Evolutionary conservation across 495 filamentous ascomycete species (phyloP), one percentile per base, ranked within the genome.

Genomic region (Polyplosphaeria fusca): DNA sequence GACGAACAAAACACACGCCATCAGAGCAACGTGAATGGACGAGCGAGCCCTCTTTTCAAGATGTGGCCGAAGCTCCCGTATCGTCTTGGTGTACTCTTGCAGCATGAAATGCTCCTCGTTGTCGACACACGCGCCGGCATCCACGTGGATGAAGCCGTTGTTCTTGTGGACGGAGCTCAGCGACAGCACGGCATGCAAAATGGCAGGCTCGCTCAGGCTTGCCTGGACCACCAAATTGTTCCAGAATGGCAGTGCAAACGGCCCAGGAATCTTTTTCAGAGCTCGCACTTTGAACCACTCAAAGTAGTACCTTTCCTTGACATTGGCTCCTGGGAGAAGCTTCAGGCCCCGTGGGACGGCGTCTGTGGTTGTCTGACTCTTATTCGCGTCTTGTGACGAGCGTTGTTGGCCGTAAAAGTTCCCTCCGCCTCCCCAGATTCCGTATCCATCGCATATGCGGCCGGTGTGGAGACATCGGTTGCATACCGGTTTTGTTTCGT

Each of bases 1-100:
- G 50, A 76, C 72, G 60, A 85, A 84, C 1, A 84, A 46, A 18
- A 81, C 61, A 60, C 83, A 86, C 11, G 78, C 71, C 39, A 80
- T 70, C 25, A 86, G 72, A 35, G 74, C 72, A 26, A 78, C 46
- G 5, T 55, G 68, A 13, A 49, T 32, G 2, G 69, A 64, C 4
- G 53, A 32, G 30, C 18, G 52, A 32, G 58, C 57, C n/a, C 46
- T 47, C 47, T 47, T 47, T 45, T 42, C 53, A 26, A 64, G 58
- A 47, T 66, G 60, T 28, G 55, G 61, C n/a, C 70, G 69, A n/a
- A 80, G 72, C 53, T 67, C 42, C 1, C 44, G 40, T 32, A 79
- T 78, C 4, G 77, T 73, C 52, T 70, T 73, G 65, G 49, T 73
- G 50, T 79, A 80, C 16, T 79, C 73, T 28, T 62, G 68, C 45